Evolutionary conservation across 805 yeast species (phyloP).

Genomic region (Komagataella phaffii): DNA sequence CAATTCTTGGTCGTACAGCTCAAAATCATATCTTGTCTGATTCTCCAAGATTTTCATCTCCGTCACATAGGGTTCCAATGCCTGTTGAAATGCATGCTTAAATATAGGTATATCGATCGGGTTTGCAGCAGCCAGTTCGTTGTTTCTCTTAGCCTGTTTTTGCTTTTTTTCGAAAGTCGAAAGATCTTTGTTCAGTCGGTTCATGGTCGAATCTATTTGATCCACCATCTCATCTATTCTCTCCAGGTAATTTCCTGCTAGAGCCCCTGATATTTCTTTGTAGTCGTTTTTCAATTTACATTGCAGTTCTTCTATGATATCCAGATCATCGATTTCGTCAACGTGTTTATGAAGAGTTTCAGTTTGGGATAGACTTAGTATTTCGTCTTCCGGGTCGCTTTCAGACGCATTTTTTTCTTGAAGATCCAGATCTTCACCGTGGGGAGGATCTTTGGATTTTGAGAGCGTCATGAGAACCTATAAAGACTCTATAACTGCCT

Average conservation of each 20-base stretch:
- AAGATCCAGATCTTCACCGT: not conserved
- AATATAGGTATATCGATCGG: conserved; percentile 8
- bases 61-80: not conserved
- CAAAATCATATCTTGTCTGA: conserved; percentile 7
- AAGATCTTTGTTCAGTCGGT: not conserved
- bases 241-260: not conserved
- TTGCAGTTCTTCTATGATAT: conserved; percentile 9
- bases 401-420: not conserved
- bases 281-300: not conserved
- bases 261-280: not conserved
- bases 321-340: conserved; percentile 3
- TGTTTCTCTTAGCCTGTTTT: not conserved
- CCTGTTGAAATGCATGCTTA: conserved; percentile 9
- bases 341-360: not conserved
- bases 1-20: conserved; percentile 8
- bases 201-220: not conserved
- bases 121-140: not conserved
- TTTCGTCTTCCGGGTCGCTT: not conserved
- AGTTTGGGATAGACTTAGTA: not conserved
- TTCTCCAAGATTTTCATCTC: not conserved
- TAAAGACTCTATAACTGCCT: not conserved
- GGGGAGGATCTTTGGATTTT: not conserved
- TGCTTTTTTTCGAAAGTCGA: not conserved
- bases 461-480: not conserved
- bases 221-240: not conserved